phyloP scores from a whole-genome alignment of 139 green algal genomes.

The Mesotaenium endlicherianum region DNA sequence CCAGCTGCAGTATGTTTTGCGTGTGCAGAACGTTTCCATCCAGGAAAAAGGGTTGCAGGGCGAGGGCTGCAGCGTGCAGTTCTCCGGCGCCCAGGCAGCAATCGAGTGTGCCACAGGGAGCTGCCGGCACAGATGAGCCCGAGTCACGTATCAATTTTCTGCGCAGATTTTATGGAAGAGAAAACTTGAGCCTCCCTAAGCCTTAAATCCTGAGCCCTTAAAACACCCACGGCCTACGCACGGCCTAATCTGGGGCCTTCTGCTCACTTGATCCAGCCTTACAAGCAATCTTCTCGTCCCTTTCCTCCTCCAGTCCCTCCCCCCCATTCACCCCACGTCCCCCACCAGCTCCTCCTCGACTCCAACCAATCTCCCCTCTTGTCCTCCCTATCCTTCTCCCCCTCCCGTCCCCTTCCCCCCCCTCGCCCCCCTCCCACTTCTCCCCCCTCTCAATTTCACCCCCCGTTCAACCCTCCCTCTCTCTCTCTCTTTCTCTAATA shows the following conservation, averaged over 20 bases:
- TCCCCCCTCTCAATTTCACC: not conserved
- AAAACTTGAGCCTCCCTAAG: not conserved
- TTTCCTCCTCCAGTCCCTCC: not conserved
- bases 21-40: no score
- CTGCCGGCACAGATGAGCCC: not conserved
- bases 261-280: not conserved
- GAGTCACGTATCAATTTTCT: not conserved
- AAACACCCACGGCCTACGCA: not conserved
- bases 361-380: not conserved
- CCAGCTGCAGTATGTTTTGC: no score
- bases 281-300: not conserved
- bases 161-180: not conserved
- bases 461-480: not conserved
- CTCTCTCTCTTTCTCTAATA: not conserved
- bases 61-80: not conserved
- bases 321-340: not conserved
- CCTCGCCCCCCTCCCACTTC: not conserved
- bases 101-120: not conserved
- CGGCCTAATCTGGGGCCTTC: not conserved
- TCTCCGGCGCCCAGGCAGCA: not conserved
- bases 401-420: not conserved
- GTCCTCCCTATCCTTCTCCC: not conserved
- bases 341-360: not conserved
- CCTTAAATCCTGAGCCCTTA: not conserved
- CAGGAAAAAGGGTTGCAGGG: not conserved